phyloP scores from a whole-genome alignment of 805 yeast species.

The Spathaspora sp. region DNA sequence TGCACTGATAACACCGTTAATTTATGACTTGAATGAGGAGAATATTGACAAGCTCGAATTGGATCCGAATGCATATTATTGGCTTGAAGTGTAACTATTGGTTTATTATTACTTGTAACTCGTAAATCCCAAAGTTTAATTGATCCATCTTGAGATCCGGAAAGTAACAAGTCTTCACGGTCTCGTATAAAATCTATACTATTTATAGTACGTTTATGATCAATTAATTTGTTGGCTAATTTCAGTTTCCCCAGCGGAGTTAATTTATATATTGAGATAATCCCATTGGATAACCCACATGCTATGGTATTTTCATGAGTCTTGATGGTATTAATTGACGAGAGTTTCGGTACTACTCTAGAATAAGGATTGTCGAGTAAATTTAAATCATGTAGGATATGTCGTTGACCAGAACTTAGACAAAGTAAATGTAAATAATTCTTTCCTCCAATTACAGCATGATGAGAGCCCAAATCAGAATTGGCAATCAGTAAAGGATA shows the following conservation, averaged over 20 bases:
- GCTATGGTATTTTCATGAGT: slow-evolving; percentile 31
- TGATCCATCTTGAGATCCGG: slow-evolving; percentile 79
- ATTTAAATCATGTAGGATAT: slow-evolving; percentile 31
- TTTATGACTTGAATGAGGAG: slow-evolving; percentile 44
- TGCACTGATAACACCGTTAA: slow-evolving; percentile 66
- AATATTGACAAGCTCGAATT: slow-evolving; percentile 51
- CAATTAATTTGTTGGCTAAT: slow-evolving; percentile 25
- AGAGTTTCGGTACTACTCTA: slow-evolving; percentile 20
- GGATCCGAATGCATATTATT: slow-evolving; percentile 66
- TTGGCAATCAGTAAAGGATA: slow-evolving; percentile 4
- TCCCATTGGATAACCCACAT: slow-evolving; percentile 38
- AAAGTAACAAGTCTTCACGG: slow-evolving; percentile 20
- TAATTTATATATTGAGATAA: slow-evolving; percentile 28
- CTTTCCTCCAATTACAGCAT: slow-evolving; percentile 40
- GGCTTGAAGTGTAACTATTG: slow-evolving; percentile 44
- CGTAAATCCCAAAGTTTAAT: slow-evolving; percentile 75
- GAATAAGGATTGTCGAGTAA: slow-evolving; percentile 20
- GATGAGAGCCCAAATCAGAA: slow-evolving; percentile 17
- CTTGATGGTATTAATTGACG: slow-evolving; percentile 38
- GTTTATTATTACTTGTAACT: slow-evolving; percentile 28
- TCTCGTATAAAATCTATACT: slow-evolving; percentile 33
- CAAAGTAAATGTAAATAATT: slow-evolving; percentile 34
- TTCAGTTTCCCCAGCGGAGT: slow-evolving; percentile 29
- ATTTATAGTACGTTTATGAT: slow-evolving; percentile 41
- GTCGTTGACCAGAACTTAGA: slow-evolving; percentile 26